A percentile compares a stretch with the other conserved stretches of the same genome.
These are phyloP conservation scores for Candida sp. DNA, from an alignment of 1,139 yeast species.

Conservation along the genomic window DNA sequence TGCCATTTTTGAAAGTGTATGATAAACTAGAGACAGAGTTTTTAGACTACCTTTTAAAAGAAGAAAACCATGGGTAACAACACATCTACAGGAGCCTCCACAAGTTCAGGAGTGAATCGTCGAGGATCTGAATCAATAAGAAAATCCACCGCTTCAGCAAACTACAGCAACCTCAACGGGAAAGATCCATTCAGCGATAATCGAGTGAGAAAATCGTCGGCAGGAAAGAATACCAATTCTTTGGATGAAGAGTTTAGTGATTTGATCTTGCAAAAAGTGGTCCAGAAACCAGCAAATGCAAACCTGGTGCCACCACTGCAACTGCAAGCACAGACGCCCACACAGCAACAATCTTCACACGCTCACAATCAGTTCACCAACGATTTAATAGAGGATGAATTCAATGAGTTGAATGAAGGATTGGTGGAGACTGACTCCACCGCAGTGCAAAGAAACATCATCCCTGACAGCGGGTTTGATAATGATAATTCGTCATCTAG, in stretches of 20 bases:
- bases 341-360: not conserved
- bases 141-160: constrained; percentile 35
- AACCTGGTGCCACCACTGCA: constrained; percentile 1
- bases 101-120: constrained; percentile 2
- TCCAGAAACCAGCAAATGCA: constrained; percentile 2
- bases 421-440: constrained; percentile 44
- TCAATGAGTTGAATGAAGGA: constrained; percentile 48
- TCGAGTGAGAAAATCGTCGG: constrained; percentile 31
- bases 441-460: constrained; percentile 40
- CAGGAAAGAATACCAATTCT: constrained; percentile 24
- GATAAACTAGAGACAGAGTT: not conserved
- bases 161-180: constrained; percentile 18
- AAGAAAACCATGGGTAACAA: constrained; percentile 41
- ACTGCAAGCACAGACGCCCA: constrained; percentile 4
- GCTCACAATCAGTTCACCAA: constrained; percentile 29
- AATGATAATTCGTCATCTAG: constrained; percentile 15
- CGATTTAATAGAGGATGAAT: constrained; percentile 51
- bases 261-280: constrained; percentile 47
- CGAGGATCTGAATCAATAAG: constrained; percentile 24
- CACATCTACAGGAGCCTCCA: constrained; percentile 24
- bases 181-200: constrained; percentile 14
- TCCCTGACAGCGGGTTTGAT: constrained; percentile 29
- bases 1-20: not conserved
- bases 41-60: not conserved
- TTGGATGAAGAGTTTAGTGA: constrained; percentile 53